Evolutionary conservation across 306 rosid genomes (phyloP).

Genomic region (Morella rubra): DNA sequence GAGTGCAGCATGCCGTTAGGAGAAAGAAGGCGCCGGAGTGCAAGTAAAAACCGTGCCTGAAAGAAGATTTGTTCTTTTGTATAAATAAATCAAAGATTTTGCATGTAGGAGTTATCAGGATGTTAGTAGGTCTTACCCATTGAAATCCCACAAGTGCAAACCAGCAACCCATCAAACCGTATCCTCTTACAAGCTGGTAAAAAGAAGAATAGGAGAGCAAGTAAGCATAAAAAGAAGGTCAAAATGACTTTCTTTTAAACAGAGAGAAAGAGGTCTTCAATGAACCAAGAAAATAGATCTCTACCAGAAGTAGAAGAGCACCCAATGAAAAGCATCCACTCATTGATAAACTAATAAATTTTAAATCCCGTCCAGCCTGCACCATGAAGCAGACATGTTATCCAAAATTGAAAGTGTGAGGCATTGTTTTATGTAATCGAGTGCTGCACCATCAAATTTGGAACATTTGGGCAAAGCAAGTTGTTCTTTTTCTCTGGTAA

Average conservation of each 20-base stretch:
- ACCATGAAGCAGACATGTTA: conserved; percentile 13
- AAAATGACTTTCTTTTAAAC: conserved; percentile 11
- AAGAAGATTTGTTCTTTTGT: conserved; percentile 21
- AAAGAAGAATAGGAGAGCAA: conserved; percentile 12
- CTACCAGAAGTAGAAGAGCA: conserved; percentile 58
- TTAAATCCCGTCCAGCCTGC: conserved; percentile 95
- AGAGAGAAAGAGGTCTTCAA: conserved; percentile 18
- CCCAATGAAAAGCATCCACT: conserved; percentile 73
- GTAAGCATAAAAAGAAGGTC: conserved; percentile 23
- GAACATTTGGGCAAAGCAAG: not conserved
- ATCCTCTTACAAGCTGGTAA: conserved; percentile 58
- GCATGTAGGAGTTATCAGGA: conserved; percentile 17
- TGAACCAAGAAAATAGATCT: conserved; percentile 6
- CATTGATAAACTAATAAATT: conserved; percentile 75
- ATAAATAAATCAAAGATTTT: conserved; percentile 19
- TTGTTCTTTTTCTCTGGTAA: not conserved
- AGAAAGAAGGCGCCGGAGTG: conserved; percentile 67
- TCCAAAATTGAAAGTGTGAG: not conserved
- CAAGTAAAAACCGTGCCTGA: conserved; percentile 56
- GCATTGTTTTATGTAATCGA: not conserved
- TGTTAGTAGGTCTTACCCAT: conserved; percentile 63
- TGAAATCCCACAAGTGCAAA: conserved; percentile 73
- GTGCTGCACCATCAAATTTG: not conserved
- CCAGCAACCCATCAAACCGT: conserved; percentile 81
- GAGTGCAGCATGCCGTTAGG: conserved; percentile 56